phyloP scores from a whole-genome alignment of 2,329 filamentous ascomycete genomes.

The Pezicula carpinea region DNA sequence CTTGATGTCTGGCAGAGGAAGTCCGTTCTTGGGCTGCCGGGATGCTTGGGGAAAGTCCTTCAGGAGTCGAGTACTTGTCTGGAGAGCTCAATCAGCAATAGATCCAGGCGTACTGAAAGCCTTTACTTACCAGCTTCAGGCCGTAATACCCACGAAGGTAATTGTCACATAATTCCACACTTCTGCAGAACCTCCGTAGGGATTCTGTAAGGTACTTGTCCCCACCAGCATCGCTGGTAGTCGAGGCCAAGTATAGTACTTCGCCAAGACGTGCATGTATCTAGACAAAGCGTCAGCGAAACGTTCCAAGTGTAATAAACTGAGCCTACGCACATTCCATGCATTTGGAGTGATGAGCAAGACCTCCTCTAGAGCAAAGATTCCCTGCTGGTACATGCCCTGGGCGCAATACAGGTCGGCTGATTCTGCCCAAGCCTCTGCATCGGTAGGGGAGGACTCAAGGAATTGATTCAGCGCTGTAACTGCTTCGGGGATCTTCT shows the following conservation, averaged over 20 bases:
- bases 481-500: slow-evolving; percentile 67
- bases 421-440: slow-evolving; percentile 90
- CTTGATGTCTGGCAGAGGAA: slow-evolving; percentile 46
- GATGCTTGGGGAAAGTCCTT: slow-evolving; percentile 36
- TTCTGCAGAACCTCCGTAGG: slow-evolving; percentile 80
- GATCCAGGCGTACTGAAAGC: not conserved
- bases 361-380: slow-evolving; percentile 88
- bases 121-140: slow-evolving; percentile 63
- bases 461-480: slow-evolving; percentile 69
- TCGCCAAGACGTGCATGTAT: slow-evolving; percentile 86
- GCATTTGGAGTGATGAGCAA: slow-evolving; percentile 82
- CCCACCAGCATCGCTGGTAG: slow-evolving; percentile 32
- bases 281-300: slow-evolving; percentile 40
- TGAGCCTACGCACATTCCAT: slow-evolving; percentile 70
- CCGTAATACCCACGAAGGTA: slow-evolving; percentile 93
- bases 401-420: slow-evolving; percentile 80
- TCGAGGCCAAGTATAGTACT: slow-evolving; percentile 67
- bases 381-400: slow-evolving; percentile 74
- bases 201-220: slow-evolving; percentile 63
- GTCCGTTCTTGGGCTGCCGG: slow-evolving; percentile 42
- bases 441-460: slow-evolving; percentile 81
- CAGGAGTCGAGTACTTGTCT: slow-evolving; percentile 37
- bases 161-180: slow-evolving; percentile 88
- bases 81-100: slow-evolving; percentile 12
- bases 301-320: not conserved